These are phyloP conservation scores for Aspergillus indologenus DNA, from an alignment of 495 filamentous ascomycete species.

Conservation along the genomic window DNA sequence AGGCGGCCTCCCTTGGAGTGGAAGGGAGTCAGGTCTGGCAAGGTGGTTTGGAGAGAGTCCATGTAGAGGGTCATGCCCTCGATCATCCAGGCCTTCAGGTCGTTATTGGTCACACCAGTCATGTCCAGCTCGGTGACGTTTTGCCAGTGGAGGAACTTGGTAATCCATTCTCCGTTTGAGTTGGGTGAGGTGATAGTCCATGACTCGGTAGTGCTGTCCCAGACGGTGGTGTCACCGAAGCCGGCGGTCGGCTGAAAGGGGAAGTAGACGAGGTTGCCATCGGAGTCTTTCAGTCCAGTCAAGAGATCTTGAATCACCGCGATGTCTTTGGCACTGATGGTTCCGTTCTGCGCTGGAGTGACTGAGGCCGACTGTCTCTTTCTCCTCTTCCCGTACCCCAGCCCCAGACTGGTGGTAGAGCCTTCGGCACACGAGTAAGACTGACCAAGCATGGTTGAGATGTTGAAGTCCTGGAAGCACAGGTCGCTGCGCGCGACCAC, in stretches of 20 bases:
- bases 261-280: slow-evolving; percentile 43
- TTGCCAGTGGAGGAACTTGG: too few relatives aligned
- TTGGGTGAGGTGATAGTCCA: too few relatives aligned
- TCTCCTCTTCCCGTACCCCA: too few relatives aligned
- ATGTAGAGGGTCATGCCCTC: slow-evolving; percentile 14
- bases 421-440: too few relatives aligned
- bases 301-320: slow-evolving; percentile 31
- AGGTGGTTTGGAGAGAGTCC: slow-evolving; percentile 13
- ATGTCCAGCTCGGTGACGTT: slow-evolving; percentile 35
- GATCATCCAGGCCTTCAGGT: slow-evolving; percentile 44
- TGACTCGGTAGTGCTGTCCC: too few relatives aligned
- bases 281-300: slow-evolving; percentile 24
- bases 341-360: too few relatives aligned
- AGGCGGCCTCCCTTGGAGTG: background rate
- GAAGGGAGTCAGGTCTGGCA: background rate
- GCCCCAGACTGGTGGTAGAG: too few relatives aligned
- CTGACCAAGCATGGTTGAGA: slow-evolving; percentile 34
- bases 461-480: slow-evolving; percentile 38
- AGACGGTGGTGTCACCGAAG: slow-evolving; percentile 35
- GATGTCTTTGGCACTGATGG: too few relatives aligned
- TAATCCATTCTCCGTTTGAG: slow-evolving; percentile 15
- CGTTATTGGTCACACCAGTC: slow-evolving; percentile 46
- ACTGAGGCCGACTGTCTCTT: too few relatives aligned
- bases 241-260: slow-evolving; percentile 37
- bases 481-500: slow-evolving; percentile 47